A percentile compares a stretch with the other conserved stretches of the same genome.
These are phyloP conservation scores for Myxozyma udenii DNA, from an alignment of 805 yeast genomes.

Conservation along the genomic window DNA sequence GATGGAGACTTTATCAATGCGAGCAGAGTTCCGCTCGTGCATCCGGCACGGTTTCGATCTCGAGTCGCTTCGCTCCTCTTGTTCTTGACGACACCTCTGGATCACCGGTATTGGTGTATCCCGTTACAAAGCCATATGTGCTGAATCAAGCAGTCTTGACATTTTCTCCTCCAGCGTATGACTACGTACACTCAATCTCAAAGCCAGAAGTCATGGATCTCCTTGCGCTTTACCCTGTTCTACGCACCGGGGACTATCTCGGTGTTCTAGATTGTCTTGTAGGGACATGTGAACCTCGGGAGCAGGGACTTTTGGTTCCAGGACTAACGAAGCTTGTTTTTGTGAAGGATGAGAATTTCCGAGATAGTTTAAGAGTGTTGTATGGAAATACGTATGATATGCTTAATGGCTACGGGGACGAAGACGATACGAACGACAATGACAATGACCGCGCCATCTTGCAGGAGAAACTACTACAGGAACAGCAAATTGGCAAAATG, in stretches of 20 bases:
- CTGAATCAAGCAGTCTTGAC: constrained; percentile 45
- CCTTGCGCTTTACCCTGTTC: not conserved
- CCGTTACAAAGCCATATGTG: constrained; percentile 20
- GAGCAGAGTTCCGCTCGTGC: constrained; percentile 9
- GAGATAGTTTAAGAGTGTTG: not conserved
- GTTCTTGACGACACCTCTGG: constrained; percentile 5
- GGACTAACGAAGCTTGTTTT: constrained; percentile 53
- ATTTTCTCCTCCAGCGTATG: constrained; percentile 50
- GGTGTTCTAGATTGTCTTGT: constrained; percentile 9
- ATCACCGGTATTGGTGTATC: constrained; percentile 23
- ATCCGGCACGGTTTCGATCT: constrained; percentile 10
- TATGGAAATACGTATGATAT: not conserved
- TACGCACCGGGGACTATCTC: constrained; percentile 6
- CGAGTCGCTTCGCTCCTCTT: not conserved
- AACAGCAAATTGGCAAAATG: not conserved
- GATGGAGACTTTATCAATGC: constrained; percentile 12
- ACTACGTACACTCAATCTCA: constrained; percentile 39
- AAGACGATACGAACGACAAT: not conserved
- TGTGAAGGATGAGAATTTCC: constrained; percentile 38
- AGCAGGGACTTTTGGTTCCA: constrained; percentile 56
- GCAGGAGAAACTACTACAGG: not conserved
- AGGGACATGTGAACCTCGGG: constrained; percentile 60
- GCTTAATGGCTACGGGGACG: not conserved
- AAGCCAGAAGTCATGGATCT: constrained; percentile 39
- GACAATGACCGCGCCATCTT: not conserved